Evolutionary conservation across 192 early-diverging fungal genomes (phyloP), one percentile per base, ranked within the genome.

Genomic region (Mortierella hygrophila): DNA sequence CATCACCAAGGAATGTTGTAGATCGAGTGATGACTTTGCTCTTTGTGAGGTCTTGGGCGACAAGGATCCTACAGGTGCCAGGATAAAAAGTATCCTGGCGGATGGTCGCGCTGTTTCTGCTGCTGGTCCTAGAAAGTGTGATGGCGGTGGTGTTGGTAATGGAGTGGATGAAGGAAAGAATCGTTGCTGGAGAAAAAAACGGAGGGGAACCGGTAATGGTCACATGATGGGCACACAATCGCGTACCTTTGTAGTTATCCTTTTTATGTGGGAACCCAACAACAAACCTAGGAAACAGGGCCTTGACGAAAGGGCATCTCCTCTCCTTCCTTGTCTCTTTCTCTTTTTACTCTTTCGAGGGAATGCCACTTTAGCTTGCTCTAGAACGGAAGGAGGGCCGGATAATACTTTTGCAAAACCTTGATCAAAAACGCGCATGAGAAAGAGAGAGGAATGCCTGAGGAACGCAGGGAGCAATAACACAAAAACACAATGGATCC

Each of bases 401-500:
- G 60, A 65, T 65, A 65, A 65, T 32, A 65, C 60, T 32, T 65
- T 26, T 65, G 7, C 60, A 15, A 65, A 65, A 60, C 55, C 55
- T 60, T 60, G 55, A 60, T 60, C 6, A 26, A 32, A 32, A 65
- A 26, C 11, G 10, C 60, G 29, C 26, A 8, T 15, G 26, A 65
- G 16, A 4, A 10, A 65, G 6, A 26, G 23, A 60, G 55, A 32
- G 60, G 29, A 10, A 65, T 29, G 3, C 9, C 13, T 65, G 3
- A 13, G 13, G 11, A 3, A 15, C 3, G 29, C 15, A 26, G 10
- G 26, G 29, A 65, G 11, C 7, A 65, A 65, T 11, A 0, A 0
- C 29, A 32, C 7, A 65, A 65, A 3, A 0, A 0, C 29, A 32
- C 26, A 15, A 15, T 26, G n/a, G 29, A 65, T 65, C 26, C 60